A percentile compares a stretch with the other conserved stretches of the same genome.
Evolutionary conservation across 2,329 filamentous ascomycete genomes (phyloP).

Genomic region (Aspergillus phoenicis): DNA sequence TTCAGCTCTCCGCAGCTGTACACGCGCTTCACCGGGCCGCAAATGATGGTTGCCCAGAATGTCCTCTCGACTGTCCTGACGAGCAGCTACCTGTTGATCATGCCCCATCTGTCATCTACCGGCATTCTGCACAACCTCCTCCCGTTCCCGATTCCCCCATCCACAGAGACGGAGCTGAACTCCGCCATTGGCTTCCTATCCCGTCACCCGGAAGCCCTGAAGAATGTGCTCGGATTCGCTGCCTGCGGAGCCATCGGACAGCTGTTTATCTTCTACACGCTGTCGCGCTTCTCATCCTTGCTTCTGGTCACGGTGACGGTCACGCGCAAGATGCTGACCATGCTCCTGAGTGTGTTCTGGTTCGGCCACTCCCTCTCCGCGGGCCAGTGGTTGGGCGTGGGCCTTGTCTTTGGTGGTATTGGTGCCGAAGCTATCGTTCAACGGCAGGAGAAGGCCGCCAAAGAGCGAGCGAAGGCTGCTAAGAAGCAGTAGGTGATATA

Average conservation of each 20-base stretch:
- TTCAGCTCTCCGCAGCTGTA: constrained; percentile 68
- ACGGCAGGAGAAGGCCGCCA: constrained; percentile 78
- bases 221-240: constrained; percentile 86
- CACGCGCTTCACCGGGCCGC: constrained; percentile 80
- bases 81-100: constrained; percentile 71
- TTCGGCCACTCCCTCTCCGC: constrained; percentile 83
- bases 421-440: constrained; percentile 85
- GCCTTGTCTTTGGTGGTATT: constrained; percentile 91
- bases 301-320: constrained; percentile 95
- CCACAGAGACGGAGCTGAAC: constrained; percentile 72
- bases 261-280: constrained; percentile 96
- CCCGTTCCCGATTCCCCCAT: constrained; percentile 60
- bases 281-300: constrained; percentile 87
- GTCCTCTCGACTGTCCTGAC: constrained; percentile 81
- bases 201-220: constrained; percentile 77
- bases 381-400: constrained; percentile 95
- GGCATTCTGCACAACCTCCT: constrained; percentile 66
- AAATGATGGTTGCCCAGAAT: constrained; percentile 99
- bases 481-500: constrained; percentile 31
- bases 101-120: constrained; percentile 76
- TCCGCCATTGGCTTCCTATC: constrained; percentile 80
- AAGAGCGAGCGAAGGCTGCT: constrained; percentile 64
- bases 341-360: constrained; percentile 93
- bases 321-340: constrained; percentile 98
- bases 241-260: constrained; percentile 90